phyloP scores from a whole-genome alignment of 257 asterid species.

The Ilex aquifolium region DNA sequence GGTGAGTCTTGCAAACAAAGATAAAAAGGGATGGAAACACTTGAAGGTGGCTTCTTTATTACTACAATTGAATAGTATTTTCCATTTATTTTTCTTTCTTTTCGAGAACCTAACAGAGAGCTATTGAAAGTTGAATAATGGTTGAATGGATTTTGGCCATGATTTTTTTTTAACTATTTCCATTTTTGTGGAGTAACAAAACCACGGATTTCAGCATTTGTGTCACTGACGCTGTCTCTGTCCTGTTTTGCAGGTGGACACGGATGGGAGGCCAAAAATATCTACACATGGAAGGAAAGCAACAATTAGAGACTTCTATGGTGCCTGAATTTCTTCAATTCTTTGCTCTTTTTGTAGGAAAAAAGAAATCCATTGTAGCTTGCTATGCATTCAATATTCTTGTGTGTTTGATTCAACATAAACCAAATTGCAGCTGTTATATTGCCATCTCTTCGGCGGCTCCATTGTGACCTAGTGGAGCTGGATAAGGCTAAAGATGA shows the following conservation, averaged over 20 bases:
- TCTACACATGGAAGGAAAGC: slow-evolving; percentile 49
- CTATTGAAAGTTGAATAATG: too few relatives aligned
- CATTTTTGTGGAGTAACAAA: too few relatives aligned
- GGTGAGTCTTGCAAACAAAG: too few relatives aligned
- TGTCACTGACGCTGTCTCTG: too few relatives aligned
- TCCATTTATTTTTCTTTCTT: neutral
- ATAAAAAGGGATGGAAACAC: too few relatives aligned
- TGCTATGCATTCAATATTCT: too few relatives aligned
- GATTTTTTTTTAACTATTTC: too few relatives aligned
- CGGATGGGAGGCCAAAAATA: slow-evolving; percentile 30
- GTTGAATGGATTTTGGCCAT: too few relatives aligned
- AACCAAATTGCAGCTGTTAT: slow-evolving; percentile 43
- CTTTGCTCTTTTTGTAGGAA: neutral
- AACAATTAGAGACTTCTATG: slow-evolving; percentile 51
- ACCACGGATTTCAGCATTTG: too few relatives aligned
- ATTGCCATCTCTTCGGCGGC: slow-evolving; percentile 46
- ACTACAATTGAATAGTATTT: neutral
- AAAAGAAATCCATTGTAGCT: neutral
- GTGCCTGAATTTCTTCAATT: slow-evolving; percentile 17
- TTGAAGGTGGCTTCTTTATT: too few relatives aligned
- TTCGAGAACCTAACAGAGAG: too few relatives aligned
- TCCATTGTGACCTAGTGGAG: slow-evolving; percentile 25
- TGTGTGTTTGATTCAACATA: too few relatives aligned
- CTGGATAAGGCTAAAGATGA: slow-evolving; percentile 16
- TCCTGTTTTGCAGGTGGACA: slow-evolving; percentile 30